phyloP scores from a whole-genome alignment of 805 yeast genomes.

The Myxozyma melibiosi region DNA sequence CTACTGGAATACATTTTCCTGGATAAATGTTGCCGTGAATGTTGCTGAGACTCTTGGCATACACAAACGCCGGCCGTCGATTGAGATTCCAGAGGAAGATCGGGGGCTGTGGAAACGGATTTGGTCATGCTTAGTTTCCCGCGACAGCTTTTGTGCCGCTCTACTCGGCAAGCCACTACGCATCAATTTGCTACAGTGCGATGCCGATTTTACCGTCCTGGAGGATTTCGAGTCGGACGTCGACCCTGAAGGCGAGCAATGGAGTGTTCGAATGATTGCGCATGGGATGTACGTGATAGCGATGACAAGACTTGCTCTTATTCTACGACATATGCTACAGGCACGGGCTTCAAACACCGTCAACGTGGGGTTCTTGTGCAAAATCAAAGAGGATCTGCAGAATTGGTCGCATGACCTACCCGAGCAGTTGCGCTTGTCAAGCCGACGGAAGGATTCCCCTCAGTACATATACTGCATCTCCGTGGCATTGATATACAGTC shows the following conservation, averaged over 20 bases:
- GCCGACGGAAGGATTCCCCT: neutral
- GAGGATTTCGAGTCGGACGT: slow-evolving; percentile 16
- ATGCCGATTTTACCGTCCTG: slow-evolving; percentile 2
- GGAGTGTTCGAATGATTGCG: slow-evolving; percentile 5
- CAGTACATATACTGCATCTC: slow-evolving; percentile 3
- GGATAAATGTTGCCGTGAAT: slow-evolving; percentile 28
- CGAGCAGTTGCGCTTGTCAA: neutral
- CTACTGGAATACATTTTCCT: slow-evolving; percentile 27
- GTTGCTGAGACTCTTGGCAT: slow-evolving; percentile 30
- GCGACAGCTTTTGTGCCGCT: slow-evolving; percentile 22
- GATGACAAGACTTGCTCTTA: slow-evolving; percentile 3
- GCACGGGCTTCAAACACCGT: slow-evolving; percentile 5
- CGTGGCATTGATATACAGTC: slow-evolving; percentile 20
- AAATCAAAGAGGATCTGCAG: neutral
- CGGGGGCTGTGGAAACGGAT: slow-evolving; percentile 11
- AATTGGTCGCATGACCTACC: slow-evolving; percentile 5
- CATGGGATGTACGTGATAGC: slow-evolving; percentile 13
- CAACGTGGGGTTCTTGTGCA: neutral
- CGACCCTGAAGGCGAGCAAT: slow-evolving; percentile 2
- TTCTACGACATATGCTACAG: slow-evolving; percentile 7
- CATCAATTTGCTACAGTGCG: slow-evolving; percentile 24
- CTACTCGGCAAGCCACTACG: slow-evolving; percentile 26
- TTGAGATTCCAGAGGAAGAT: slow-evolving; percentile 16
- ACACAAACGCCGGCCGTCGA: slow-evolving; percentile 1
- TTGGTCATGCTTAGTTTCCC: slow-evolving; percentile 27